phyloP scores from a whole-genome alignment of 2,329 filamentous ascomycete genomes.

The Beauveria asiatica region DNA sequence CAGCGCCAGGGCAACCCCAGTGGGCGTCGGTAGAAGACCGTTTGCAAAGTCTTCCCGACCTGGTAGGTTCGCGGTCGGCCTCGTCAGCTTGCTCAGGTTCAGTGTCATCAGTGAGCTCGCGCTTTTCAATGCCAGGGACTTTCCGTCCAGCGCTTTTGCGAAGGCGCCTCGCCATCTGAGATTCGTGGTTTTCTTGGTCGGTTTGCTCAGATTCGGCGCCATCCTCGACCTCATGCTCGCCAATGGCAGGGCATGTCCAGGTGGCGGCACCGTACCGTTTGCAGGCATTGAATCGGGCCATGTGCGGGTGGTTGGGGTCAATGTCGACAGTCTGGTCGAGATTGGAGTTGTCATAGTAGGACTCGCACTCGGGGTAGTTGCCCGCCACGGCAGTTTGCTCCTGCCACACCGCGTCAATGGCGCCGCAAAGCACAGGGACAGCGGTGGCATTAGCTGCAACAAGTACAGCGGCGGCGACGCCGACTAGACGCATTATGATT shows the following conservation, averaged over 20 bases:
- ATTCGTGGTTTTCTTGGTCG: no score
- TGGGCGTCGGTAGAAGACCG: no score
- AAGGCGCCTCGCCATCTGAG: no score
- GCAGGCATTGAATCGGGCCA: not conserved
- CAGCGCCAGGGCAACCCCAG: no score
- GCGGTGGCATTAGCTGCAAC: not conserved
- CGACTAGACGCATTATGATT: not conserved
- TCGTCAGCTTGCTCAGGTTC: not conserved
- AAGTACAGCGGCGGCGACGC: not conserved
- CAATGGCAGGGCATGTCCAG: not conserved
- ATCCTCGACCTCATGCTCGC: not conserved
- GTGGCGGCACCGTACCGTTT: not conserved
- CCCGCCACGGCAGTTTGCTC: constrained; percentile 1
- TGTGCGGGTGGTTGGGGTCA: not conserved
- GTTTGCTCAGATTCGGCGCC: no score
- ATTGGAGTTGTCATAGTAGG: not conserved
- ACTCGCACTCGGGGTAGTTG: constrained; percentile 1
- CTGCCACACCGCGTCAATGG: not conserved
- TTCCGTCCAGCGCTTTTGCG: no score
- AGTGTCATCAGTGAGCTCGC: no score
- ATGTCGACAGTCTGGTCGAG: not conserved
- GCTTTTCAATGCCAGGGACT: no score
- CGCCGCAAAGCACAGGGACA: not conserved
- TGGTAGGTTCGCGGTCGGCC: not conserved
- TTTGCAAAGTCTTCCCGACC: no score